Conservation (phyloP, 495 filamentous ascomycete species). For the Schizothecium vesticola region DNA sequence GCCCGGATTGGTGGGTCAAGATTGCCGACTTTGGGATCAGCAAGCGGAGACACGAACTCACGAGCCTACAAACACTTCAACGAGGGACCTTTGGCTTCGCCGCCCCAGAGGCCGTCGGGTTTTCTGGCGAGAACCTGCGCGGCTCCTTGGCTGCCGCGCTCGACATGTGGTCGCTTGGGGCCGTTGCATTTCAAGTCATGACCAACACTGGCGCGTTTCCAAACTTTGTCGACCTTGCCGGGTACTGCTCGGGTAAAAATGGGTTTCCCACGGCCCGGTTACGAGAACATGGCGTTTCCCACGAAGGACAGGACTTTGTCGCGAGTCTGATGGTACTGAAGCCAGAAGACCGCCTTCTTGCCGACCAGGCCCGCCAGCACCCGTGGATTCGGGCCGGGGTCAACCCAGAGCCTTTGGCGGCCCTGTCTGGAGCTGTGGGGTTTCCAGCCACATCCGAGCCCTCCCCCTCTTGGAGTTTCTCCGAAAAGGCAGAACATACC, state of each 20-base stretch:
- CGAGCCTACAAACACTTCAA: conserved; percentile 5
- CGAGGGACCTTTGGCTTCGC: conserved; percentile 14
- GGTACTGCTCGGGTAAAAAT: conserved; percentile 3
- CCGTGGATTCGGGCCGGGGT: background rate
- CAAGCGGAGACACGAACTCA: conserved; percentile 13
- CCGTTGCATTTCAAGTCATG: conserved; percentile 11
- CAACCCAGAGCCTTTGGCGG: background rate
- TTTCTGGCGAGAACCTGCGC: background rate
- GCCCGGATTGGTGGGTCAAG: conserved; percentile 41
- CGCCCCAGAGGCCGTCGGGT: conserved; percentile 14
- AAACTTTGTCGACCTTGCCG: conserved; percentile 4
- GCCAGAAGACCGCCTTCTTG: conserved; percentile 2
- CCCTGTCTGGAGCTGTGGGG: background rate
- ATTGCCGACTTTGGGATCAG: conserved; percentile 50
- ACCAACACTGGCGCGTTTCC: conserved; percentile 7
- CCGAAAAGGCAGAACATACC: background rate
- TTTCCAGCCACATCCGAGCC: background rate
- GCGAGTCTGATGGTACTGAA: conserved; percentile 6
- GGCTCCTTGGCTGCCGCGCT: conserved; percentile 1
- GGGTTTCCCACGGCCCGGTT: conserved; percentile 1
- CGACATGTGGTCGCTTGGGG: conserved; percentile 22
- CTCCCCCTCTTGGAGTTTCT: background rate
- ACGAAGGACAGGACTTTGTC: conserved; percentile 5
- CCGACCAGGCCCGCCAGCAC: background rate
- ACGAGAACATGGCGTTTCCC: background rate